A percentile compares a stretch with the other conserved stretches of the same genome.
Evolutionary conservation across 495 filamentous ascomycete genomes (phyloP).

Genomic region (Neurospora intermedia): DNA sequence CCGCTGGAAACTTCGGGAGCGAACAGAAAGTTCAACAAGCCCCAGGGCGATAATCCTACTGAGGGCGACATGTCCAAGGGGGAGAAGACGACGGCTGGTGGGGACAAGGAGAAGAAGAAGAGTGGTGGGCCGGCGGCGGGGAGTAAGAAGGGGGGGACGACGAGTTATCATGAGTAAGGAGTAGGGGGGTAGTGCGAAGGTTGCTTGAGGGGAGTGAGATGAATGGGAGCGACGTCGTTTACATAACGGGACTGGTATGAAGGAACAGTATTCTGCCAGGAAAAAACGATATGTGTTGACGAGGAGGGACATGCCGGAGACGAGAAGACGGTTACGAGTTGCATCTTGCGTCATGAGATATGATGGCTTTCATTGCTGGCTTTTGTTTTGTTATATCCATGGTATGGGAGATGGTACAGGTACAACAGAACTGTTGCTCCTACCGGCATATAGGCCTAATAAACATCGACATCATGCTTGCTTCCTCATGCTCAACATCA

Average conservation of each 20-base stretch:
- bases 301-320: neutral
- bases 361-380: neutral
- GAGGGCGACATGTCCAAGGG: neutral
- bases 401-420: neutral
- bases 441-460: neutral
- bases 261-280: neutral
- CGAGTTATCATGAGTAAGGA: slow-evolving; percentile 5
- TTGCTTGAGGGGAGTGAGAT: neutral
- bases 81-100: neutral
- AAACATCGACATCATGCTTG: neutral
- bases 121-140: slow-evolving; percentile 1
- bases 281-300: neutral
- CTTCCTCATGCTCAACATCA: neutral
- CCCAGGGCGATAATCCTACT: slow-evolving; percentile 6
- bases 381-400: neutral
- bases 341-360: neutral
- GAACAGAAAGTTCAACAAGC: slow-evolving; percentile 22
- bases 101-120: slow-evolving; percentile 5
- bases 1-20: slow-evolving; percentile 29
- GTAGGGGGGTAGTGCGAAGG: neutral
- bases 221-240: neutral
- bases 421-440: neutral
- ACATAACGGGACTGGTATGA: neutral
- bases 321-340: neutral
- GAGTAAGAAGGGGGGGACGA: slow-evolving; percentile 17